A percentile compares a stretch with the other conserved stretches of the same genome.
Evolutionary conservation across 345 rosid genomes (phyloP).

Genomic region (Pugionium dolabratum): DNA sequence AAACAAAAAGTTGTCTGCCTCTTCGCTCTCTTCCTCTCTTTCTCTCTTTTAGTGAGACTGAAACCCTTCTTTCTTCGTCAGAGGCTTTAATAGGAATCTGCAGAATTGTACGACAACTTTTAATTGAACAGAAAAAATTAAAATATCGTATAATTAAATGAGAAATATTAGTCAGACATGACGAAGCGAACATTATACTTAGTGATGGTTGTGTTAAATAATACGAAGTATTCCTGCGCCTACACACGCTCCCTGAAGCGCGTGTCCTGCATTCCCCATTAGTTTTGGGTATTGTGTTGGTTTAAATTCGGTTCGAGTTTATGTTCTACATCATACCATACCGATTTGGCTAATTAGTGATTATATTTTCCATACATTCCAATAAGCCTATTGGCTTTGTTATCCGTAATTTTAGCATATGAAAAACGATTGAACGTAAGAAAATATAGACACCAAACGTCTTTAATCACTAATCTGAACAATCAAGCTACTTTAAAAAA

Average conservation of each 20-base stretch:
- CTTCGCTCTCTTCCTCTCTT: conserved; percentile 21
- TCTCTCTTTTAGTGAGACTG: conserved; percentile 24
- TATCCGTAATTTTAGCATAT: no score
- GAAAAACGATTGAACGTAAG: no score
- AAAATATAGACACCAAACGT: no score
- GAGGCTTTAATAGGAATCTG: conserved; percentile 41
- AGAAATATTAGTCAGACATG: conserved; percentile 43
- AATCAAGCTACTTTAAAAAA: not conserved
- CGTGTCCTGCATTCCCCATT: conserved; percentile 2
- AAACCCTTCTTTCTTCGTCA: conserved; percentile 14
- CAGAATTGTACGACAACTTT: conserved; percentile 10
- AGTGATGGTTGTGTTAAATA: conserved; percentile 34
- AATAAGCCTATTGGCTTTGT: no score
- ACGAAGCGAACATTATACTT: conserved; percentile 43
- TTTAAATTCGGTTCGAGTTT: no score
- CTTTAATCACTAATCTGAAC: not conserved
- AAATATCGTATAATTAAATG: conserved; percentile 28
- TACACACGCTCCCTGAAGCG: not conserved
- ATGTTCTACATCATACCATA: no score
- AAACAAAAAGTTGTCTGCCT: conserved; percentile 15
- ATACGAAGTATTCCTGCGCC: conserved; percentile 10
- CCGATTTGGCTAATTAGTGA: not conserved
- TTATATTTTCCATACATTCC: not conserved
- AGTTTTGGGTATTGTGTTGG: no score
- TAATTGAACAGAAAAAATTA: not conserved